Base-by-base conservation (phyloP, 345 rosid genomes). In the Mallotus nudiflorus region DNA sequence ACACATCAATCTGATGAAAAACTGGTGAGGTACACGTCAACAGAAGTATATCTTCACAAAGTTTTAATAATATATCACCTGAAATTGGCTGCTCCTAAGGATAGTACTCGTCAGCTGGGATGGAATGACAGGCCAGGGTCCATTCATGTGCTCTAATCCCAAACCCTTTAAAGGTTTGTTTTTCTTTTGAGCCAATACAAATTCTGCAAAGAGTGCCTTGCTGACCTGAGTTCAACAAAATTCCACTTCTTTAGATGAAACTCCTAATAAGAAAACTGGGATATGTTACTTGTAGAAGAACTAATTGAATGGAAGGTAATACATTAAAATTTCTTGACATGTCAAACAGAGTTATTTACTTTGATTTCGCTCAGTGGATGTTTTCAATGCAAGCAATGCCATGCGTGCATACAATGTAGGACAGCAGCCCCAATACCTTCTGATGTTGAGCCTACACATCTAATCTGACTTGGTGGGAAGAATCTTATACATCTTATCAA, bases 61-160 rank as follows among this genome's bases (percentile, higher is more conserved):
- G 51, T 31, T n/a, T n/a, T 27, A 56, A 50, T 19, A n/a, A 59
- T 19, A 66, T 62, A 45, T 75, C 64, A 91, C 97, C 89, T 90
- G 97, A 79, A 91, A 91, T 60, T 81, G 85, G 77, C 53, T 83
- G 85, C 85, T 79, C 66, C 93, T 82, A 77, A 95, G 96, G 29
- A 82, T 78, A 28, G 88, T 73, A 51, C 89, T 86, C 65, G 92
- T 77, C 62, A 95, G 86, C 79, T 85, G 85, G 67, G 89, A 73
- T 19, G 92, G 96, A 69, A 95, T 73, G 15, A 82, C 73, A 27
- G 93, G 91, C 58, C 81, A 72, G 60, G 96, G 81, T 60, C 73
- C 77, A 67, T 91, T 91, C 93, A 91, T 87, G 82, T 95, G 97
- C 75, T 89, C 97, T 73, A 95, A 77, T 49, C 97, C 97, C 75